Evolutionary conservation across 805 yeast species (phyloP).

Genomic region (Saturnispora hagleri): DNA sequence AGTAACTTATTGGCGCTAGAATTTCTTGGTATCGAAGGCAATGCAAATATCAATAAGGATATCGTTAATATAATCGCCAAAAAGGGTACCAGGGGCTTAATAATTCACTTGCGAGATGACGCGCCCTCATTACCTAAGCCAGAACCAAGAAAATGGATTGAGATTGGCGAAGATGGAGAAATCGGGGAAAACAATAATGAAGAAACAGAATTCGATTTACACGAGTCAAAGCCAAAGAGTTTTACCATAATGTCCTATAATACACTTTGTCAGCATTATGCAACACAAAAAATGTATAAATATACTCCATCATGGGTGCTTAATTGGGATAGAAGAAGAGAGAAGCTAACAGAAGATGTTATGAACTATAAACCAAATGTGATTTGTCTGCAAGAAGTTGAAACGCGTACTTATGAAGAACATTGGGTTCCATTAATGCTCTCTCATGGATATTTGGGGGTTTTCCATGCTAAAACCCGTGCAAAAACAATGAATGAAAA

Average conservation of each 20-base stretch:
- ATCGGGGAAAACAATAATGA: constrained; percentile 21
- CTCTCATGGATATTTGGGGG: constrained; percentile 68
- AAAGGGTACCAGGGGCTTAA: constrained; percentile 77
- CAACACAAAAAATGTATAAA: constrained; percentile 83
- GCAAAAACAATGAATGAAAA: constrained; percentile 79
- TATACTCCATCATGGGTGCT: constrained; percentile 98
- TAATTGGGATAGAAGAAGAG: constrained; percentile 84
- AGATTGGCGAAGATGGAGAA: constrained; percentile 71
- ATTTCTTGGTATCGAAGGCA: constrained; percentile 89
- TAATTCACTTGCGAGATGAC: constrained; percentile 72
- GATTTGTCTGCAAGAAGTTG: constrained; percentile 92
- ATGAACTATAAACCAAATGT: constrained; percentile 59
- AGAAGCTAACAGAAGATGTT: constrained; percentile 66
- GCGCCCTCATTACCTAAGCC: constrained; percentile 61
- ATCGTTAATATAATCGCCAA: constrained; percentile 61
- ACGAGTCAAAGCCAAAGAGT: constrained; percentile 28
- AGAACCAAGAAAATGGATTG: constrained; percentile 75
- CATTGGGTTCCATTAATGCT: constrained; percentile 73
- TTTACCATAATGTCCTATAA: constrained; percentile 84
- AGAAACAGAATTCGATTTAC: constrained; percentile 19
- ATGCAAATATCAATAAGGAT: constrained; percentile 57
- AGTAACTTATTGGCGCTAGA: constrained; percentile 79
- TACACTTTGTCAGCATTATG: constrained; percentile 91
- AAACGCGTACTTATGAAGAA: constrained; percentile 75
- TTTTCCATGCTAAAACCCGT: constrained; percentile 81